These are phyloP conservation scores for Sphagnum fallax DNA, from an alignment of 228 moss, liverwort and hornwort species.

Conservation along the genomic window DNA sequence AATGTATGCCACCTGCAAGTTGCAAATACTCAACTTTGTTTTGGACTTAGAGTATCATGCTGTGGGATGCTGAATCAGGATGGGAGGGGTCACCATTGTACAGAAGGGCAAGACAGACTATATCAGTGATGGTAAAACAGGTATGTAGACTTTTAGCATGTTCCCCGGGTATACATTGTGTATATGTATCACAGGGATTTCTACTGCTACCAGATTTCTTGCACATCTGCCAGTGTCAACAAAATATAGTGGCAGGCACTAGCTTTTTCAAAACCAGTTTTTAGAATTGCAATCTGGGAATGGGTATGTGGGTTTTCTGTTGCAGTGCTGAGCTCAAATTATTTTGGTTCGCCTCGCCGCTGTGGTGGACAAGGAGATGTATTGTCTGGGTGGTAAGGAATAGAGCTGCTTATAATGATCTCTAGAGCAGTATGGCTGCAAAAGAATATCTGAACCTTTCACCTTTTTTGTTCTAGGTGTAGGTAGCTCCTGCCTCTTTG, in stretches of 20 bases:
- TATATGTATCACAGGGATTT: too few species aligned
- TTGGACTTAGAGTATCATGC: too few species aligned
- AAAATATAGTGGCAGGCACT: too few species aligned
- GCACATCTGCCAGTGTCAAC: too few species aligned
- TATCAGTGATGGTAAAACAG: slow-evolving; percentile 87
- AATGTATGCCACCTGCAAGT: not conserved
- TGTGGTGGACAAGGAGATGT: slow-evolving; percentile 99
- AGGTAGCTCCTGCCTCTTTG: not conserved
- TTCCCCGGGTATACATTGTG: not conserved
- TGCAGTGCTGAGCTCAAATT: slow-evolving; percentile 66
- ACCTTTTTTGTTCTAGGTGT: not conserved
- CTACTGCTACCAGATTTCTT: too few species aligned
- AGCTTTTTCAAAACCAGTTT: too few species aligned
- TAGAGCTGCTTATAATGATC: not conserved
- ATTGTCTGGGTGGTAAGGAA: slow-evolving; percentile 75
- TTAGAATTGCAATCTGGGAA: too few species aligned
- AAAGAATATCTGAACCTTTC: not conserved
- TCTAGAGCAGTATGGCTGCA: not conserved
- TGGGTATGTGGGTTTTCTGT: not conserved
- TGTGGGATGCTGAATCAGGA: slow-evolving; percentile 32
- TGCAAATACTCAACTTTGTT: too few species aligned
- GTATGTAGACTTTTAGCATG: slow-evolving; percentile 13
- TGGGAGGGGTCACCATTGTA: slow-evolving; percentile 91
- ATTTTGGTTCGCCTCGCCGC: slow-evolving; percentile 90
- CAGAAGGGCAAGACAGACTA: slow-evolving; percentile 88